Evolutionary conservation across 345 rosid species (phyloP).

Genomic region (Gossypium mustelinum): DNA sequence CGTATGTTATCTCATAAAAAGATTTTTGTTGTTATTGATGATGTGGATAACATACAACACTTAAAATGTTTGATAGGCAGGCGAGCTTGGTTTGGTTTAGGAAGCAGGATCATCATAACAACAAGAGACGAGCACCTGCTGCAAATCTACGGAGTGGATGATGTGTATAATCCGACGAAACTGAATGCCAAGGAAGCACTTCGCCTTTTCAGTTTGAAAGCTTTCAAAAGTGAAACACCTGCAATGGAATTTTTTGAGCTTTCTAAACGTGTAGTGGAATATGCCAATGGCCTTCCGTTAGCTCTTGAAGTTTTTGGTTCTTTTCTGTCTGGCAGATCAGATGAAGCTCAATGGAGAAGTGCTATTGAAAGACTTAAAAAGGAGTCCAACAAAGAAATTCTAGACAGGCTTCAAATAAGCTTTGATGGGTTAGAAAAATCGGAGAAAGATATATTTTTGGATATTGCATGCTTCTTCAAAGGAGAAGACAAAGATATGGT

Average conservation of each 20-base stretch:
- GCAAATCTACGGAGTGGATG: slow-evolving; percentile 21
- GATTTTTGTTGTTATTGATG: slow-evolving; percentile 16
- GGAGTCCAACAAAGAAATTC: slow-evolving; percentile 13
- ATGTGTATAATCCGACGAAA: slow-evolving; percentile 35
- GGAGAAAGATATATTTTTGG: too few species aligned
- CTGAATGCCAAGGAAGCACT: neutral
- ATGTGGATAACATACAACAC: too few species aligned
- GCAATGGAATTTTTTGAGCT: slow-evolving; percentile 7
- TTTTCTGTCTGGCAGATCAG: slow-evolving; percentile 27
- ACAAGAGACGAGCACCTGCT: slow-evolving; percentile 46
- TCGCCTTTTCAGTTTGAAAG: neutral
- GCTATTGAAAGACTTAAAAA: slow-evolving; percentile 21
- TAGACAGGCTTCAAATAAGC: too few species aligned
- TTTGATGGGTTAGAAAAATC: too few species aligned
- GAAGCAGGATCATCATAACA: slow-evolving; percentile 50
- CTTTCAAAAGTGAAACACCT: slow-evolving; percentile 29
- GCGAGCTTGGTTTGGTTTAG: slow-evolving; percentile 24
- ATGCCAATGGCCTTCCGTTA: slow-evolving; percentile 47
- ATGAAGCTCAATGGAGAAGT: slow-evolving; percentile 26
- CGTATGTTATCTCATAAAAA: slow-evolving; percentile 11
- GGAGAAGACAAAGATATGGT: slow-evolving; percentile 11
- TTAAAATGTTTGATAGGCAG: too few species aligned
- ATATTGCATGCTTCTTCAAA: too few species aligned
- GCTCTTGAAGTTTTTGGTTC: slow-evolving; percentile 69
- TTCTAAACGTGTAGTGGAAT: slow-evolving; percentile 37